These are phyloP conservation scores for Termitomyces bulborhizus DNA, from an alignment of 768 basidiomycete species.

Conservation along the genomic window DNA sequence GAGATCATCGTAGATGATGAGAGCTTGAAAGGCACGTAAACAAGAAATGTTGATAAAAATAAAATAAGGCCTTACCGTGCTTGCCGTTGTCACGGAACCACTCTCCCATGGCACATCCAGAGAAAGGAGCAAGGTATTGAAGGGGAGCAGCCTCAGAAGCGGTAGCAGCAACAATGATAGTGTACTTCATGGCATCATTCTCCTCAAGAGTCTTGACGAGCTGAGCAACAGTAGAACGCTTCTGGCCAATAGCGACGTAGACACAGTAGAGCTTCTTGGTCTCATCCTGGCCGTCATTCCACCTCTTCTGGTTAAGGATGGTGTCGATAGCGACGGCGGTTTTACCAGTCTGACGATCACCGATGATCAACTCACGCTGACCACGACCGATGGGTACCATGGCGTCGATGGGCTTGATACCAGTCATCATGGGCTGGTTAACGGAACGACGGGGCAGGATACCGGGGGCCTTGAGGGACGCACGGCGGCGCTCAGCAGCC, in stretches of 20 bases:
- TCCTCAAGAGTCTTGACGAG: constrained; percentile 99
- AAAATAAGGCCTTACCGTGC: constrained; percentile 57
- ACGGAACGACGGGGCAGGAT: constrained; percentile 99
- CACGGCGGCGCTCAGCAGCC: constrained; percentile 90
- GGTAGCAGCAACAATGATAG: constrained; percentile 98
- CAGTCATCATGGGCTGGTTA: constrained; percentile 99
- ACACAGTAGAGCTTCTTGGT: constrained; percentile 99
- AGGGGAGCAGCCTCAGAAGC: constrained; percentile 99
- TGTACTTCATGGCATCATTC: constrained; percentile 99
- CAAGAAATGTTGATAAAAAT: not conserved
- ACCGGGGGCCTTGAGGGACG: constrained; percentile 98
- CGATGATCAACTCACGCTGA: constrained; percentile 99
- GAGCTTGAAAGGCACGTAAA: constrained; percentile 39
- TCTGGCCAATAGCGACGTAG: constrained; percentile 99
- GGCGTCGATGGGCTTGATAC: constrained; percentile 99
- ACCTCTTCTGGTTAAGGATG: constrained; percentile 99
- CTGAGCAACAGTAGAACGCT: constrained; percentile 99
- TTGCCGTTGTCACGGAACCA: constrained; percentile 99
- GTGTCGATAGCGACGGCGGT: constrained; percentile 99
- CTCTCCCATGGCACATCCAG: constrained; percentile 99
- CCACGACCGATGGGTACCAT: constrained; percentile 99
- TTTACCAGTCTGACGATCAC: constrained; percentile 99
- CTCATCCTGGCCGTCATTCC: constrained; percentile 98
- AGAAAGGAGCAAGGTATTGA: constrained; percentile 99
- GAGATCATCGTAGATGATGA: constrained; percentile 99